Conservation (phyloP, 2,329 filamentous ascomycete species). For the Huntiella abstrusa region DNA sequence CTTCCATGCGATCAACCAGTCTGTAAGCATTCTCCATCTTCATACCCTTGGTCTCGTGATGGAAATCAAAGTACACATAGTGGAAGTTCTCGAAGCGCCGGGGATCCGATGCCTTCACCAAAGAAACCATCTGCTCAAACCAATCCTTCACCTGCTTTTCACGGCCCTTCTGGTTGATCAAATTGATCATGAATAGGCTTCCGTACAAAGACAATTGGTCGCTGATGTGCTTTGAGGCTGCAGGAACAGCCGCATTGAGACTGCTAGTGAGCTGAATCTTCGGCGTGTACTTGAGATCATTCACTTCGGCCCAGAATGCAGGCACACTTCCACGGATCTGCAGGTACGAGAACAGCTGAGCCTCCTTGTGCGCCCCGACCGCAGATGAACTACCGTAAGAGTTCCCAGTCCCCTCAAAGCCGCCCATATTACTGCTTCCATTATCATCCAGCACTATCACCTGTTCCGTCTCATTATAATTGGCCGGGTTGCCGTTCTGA, state of each 20-base stretch:
- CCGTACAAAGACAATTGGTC: constrained; percentile 89
- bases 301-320: constrained; percentile 91
- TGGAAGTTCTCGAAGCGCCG: constrained; percentile 63
- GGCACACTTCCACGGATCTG: constrained; percentile 94
- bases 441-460: constrained; percentile 70
- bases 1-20: constrained; percentile 62
- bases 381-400: constrained; percentile 58
- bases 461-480: constrained; percentile 98
- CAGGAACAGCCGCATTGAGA: constrained; percentile 59
- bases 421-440: constrained; percentile 51
- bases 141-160: constrained; percentile 80
- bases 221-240: constrained; percentile 72
- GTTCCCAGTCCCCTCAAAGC: constrained; percentile 49
- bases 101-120: constrained; percentile 54
- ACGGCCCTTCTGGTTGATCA: constrained; percentile 90
- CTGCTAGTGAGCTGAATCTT: constrained; percentile 65
- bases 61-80: constrained; percentile 97
- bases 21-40: constrained; percentile 83
- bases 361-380: constrained; percentile 45
- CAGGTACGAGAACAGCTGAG: constrained; percentile 82
- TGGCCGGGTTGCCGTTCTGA: constrained; percentile 85
- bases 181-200: constrained; percentile 91
- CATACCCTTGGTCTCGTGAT: constrained; percentile 90
- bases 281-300: constrained; percentile 78
- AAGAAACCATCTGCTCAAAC: constrained; percentile 76